A percentile compares a stretch with the other conserved stretches of the same genome.
These are phyloP conservation scores for Lonicera japonica DNA, from an alignment of 129 eudicot species.

Conservation along the genomic window DNA sequence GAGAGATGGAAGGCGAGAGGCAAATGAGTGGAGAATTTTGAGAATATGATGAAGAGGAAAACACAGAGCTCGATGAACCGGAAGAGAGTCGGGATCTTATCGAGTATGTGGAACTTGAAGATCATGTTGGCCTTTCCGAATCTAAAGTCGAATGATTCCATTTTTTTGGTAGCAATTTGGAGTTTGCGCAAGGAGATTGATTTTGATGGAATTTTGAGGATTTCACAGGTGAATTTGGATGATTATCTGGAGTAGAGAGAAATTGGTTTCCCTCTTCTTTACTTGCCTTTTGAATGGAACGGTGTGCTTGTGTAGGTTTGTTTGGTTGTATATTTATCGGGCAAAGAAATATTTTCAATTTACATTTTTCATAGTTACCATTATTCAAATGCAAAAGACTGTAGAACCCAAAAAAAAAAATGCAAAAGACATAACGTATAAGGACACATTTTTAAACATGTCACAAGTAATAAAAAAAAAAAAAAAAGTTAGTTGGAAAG, in stretches of 20 bases:
- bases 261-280: neutral
- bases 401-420: too few relatives aligned
- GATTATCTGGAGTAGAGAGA: too few relatives aligned
- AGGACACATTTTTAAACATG: too few relatives aligned
- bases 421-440: too few relatives aligned
- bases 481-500: too few relatives aligned
- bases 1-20: constrained; percentile 8
- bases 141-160: constrained; percentile 17
- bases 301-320: neutral
- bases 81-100: constrained; percentile 16
- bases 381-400: too few relatives aligned
- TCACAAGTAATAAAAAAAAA: too few relatives aligned
- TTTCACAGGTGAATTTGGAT: neutral
- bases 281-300: neutral
- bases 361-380: too few relatives aligned
- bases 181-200: neutral
- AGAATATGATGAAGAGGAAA: constrained; percentile 10
- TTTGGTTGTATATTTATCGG: neutral
- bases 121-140: constrained; percentile 15
- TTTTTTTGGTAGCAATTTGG: too few relatives aligned
- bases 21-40: constrained; percentile 13
- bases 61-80: constrained; percentile 16
- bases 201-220: too few relatives aligned
- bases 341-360: too few relatives aligned
- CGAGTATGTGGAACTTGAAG: constrained; percentile 5